Conservation (phyloP, 164 flowering plant species). For the Vitis amurensis region DNA sequence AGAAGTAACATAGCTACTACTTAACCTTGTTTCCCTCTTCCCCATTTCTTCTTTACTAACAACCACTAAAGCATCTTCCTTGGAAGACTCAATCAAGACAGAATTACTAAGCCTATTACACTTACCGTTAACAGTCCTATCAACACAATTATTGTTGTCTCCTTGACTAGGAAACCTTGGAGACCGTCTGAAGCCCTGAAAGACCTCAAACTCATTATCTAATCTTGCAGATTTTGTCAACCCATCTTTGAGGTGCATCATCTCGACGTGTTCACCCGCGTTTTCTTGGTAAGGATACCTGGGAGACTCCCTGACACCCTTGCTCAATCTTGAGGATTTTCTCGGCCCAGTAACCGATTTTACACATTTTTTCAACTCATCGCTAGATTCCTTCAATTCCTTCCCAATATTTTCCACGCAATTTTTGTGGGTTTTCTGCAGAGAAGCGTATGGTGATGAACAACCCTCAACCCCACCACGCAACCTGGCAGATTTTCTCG, state of each 20-base stretch:
- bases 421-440: slow-evolving; percentile 1
- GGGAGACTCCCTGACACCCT: slow-evolving; percentile 32
- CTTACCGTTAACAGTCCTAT: background rate
- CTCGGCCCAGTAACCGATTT: slow-evolving; percentile 17
- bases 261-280: background rate
- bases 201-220: background rate
- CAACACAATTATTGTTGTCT: background rate
- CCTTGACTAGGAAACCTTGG: background rate
- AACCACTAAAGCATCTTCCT: background rate
- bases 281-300: slow-evolving; percentile 19
- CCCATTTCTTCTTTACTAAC: slow-evolving; percentile 3
- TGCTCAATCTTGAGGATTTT: slow-evolving; percentile 19
- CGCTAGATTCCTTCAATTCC: background rate
- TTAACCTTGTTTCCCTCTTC: background rate
- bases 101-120: too few relatives aligned
- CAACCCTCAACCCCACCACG: too few relatives aligned
- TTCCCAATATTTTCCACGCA: slow-evolving; percentile 1
- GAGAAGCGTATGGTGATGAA: background rate
- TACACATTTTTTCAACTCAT: background rate
- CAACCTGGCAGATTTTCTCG: too few relatives aligned
- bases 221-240: background rate
- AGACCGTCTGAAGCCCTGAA: slow-evolving; percentile 1
- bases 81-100: too few relatives aligned
- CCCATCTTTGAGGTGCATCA: background rate
- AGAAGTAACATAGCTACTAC: slow-evolving; percentile 1